A percentile compares a stretch with the other conserved stretches of the same genome.
These are phyloP conservation scores for Circinella umbellata DNA, from an alignment of 371 early-diverging fungal species.

Conservation along the genomic window DNA sequence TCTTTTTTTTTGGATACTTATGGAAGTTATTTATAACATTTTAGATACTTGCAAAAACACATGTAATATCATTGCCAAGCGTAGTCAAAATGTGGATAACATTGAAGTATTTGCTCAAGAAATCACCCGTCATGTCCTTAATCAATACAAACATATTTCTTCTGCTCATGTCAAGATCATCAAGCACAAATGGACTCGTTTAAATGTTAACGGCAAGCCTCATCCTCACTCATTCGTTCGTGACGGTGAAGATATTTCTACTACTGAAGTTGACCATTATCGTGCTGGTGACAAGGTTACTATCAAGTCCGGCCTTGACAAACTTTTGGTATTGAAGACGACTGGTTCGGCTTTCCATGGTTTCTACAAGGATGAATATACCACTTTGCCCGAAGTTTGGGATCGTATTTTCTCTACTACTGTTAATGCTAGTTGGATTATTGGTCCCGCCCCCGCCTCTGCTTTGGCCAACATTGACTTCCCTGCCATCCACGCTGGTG, in stretches of 20 bases:
- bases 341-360: slow-evolving; percentile 85
- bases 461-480: slow-evolving; percentile 56
- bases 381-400: slow-evolving; percentile 75
- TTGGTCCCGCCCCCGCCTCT: slow-evolving; percentile 37
- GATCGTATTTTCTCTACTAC: slow-evolving; percentile 86
- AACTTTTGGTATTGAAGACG: slow-evolving; percentile 75
- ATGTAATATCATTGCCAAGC: slow-evolving; percentile 78
- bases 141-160: slow-evolving; percentile 74
- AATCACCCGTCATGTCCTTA: slow-evolving; percentile 72
- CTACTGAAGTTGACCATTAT: slow-evolving; percentile 60
- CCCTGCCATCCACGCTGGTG: slow-evolving; percentile 62
- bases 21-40: neutral
- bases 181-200: slow-evolving; percentile 80
- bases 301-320: slow-evolving; percentile 66
- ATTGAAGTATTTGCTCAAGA: slow-evolving; percentile 80
- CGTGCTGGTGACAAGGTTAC: slow-evolving; percentile 57
- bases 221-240: slow-evolving; percentile 84
- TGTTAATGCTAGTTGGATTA: slow-evolving; percentile 76
- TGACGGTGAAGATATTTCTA: slow-evolving; percentile 77
- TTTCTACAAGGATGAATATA: slow-evolving; percentile 78
- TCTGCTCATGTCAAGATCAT: slow-evolving; percentile 74
- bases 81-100: slow-evolving; percentile 68
- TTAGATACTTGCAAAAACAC: slow-evolving; percentile 85
- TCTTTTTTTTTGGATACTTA: neutral
- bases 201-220: slow-evolving; percentile 67